A percentile compares a stretch with the other conserved stretches of the same genome.
Conservation (phyloP, 441 rosid species). For the Daphne laureola region DNA sequence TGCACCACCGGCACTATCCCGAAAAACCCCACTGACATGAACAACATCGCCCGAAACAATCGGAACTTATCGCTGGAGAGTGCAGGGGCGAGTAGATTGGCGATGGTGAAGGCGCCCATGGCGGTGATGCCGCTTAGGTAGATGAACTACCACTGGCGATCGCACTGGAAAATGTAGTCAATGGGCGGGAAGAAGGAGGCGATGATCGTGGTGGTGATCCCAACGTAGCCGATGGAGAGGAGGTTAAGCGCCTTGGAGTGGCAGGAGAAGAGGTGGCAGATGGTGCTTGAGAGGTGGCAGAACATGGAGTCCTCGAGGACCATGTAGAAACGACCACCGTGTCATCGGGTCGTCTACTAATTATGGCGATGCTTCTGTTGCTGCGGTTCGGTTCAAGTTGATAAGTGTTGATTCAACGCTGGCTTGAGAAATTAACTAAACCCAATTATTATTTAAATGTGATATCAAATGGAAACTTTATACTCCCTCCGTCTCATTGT, state of each 20-base stretch:
- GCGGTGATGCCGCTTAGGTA: constrained; percentile 58
- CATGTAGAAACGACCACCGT: constrained; percentile 72
- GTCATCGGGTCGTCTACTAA: constrained; percentile 18
- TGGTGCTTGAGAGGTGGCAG: constrained; percentile 70
- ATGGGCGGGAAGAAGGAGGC: constrained; percentile 87
- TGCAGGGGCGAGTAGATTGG: constrained; percentile 56
- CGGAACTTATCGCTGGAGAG: constrained; percentile 50
- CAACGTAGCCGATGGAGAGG: constrained; percentile 53
- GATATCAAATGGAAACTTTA: too few relatives aligned
- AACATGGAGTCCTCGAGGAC: constrained; percentile 73
- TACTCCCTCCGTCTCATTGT: too few relatives aligned
- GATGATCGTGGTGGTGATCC: constrained; percentile 77
- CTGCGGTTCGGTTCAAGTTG: constrained; percentile 19
- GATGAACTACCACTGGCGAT: constrained; percentile 60
- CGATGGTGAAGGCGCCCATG: constrained; percentile 62
- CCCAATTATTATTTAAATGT: too few relatives aligned
- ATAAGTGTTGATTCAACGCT: constrained; percentile 17
- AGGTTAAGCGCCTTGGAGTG: constrained; percentile 60
- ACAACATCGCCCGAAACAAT: constrained; percentile 51
- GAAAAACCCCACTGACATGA: constrained; percentile 65
- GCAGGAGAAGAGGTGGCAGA: constrained; percentile 78
- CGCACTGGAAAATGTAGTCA: constrained; percentile 69
- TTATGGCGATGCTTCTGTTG: neutral
- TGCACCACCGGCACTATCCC: constrained; percentile 69
- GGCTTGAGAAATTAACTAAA: neutral